phyloP scores from a whole-genome alignment of 1,139 yeast species.

The Yueomyces sp. region DNA sequence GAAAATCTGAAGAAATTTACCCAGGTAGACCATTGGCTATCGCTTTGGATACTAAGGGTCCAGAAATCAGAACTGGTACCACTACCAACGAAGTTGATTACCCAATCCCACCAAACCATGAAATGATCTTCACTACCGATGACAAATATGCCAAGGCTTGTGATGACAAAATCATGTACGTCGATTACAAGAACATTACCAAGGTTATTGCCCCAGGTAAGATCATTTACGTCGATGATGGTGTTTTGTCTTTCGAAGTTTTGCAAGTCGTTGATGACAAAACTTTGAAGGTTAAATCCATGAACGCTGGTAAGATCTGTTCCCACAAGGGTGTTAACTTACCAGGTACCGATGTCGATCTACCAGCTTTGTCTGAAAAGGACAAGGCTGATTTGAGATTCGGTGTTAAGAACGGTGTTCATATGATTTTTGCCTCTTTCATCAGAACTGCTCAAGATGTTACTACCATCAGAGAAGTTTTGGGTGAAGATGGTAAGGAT shows the following conservation, averaged over 20 bases:
- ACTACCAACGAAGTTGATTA: conserved; percentile 68
- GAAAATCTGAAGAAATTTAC: conserved; percentile 81
- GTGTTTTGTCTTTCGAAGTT: conserved; percentile 93
- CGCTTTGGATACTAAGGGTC: conserved; percentile 98
- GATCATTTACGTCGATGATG: conserved; percentile 91
- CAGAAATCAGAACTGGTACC: conserved; percentile 98
- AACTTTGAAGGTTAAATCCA: conserved; percentile 75
- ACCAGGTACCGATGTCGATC: conserved; percentile 97
- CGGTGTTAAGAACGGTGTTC: conserved; percentile 95
- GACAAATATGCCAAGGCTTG: conserved; percentile 58
- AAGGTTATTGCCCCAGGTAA: conserved; percentile 81
- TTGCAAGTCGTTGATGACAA: conserved; percentile 62
- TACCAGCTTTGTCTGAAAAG: conserved; percentile 95
- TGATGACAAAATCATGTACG: conserved; percentile 70
- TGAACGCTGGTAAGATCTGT: conserved; percentile 89
- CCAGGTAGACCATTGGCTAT: conserved; percentile 96
- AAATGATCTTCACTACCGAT: conserved; percentile 88
- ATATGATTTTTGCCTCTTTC: conserved; percentile 97
- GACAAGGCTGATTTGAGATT: conserved; percentile 82
- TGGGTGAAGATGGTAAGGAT: conserved; percentile 94
- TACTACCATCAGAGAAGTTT: conserved; percentile 76
- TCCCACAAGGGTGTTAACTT: conserved; percentile 98
- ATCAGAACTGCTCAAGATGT: conserved; percentile 92
- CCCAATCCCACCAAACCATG: conserved; percentile 76
- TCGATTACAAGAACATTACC: conserved; percentile 94